phyloP scores from a whole-genome alignment of 1,284 basidiomycete genomes.

The Irpex lacteus region DNA sequence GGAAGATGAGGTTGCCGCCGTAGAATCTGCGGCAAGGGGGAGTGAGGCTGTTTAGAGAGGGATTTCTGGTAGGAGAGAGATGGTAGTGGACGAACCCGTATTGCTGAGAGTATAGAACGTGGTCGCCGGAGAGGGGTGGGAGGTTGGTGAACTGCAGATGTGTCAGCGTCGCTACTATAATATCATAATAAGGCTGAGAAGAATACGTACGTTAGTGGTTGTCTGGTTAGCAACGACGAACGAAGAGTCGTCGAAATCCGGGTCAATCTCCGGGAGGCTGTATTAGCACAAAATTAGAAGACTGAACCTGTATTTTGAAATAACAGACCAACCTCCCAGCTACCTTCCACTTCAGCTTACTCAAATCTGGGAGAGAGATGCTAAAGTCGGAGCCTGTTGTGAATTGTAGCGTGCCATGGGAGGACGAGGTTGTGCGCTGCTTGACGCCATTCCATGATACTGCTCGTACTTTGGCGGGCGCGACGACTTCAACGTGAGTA shows the following conservation, averaged over 20 bases:
- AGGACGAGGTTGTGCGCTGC: constrained; percentile 22
- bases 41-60: too few species aligned
- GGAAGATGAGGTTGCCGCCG: constrained; percentile 47
- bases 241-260: constrained; percentile 42
- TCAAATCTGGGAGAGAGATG: constrained; percentile 33
- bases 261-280: constrained; percentile 42
- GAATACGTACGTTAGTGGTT: constrained; percentile 37
- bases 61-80: too few species aligned
- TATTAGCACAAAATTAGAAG: not conserved
- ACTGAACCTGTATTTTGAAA: not conserved
- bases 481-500: constrained; percentile 42
- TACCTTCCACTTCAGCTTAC: constrained; percentile 41
- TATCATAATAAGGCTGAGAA: not conserved
- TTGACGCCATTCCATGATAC: constrained; percentile 45
- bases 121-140: constrained; percentile 37
- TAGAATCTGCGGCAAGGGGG: constrained; percentile 32
- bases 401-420: constrained; percentile 32
- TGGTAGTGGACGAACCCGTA: constrained; percentile 36
- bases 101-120: constrained; percentile 48
- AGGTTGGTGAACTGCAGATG: constrained; percentile 42
- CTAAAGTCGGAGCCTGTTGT: constrained; percentile 19
- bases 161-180: not conserved
- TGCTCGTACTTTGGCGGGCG: constrained; percentile 33
- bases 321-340: constrained; percentile 32
- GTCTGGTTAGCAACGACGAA: constrained; percentile 41